Evolutionary conservation across 176 grass and related monocot species (phyloP), one percentile per base, ranked within the genome.

Genomic region (Metroxylon sagu): DNA sequence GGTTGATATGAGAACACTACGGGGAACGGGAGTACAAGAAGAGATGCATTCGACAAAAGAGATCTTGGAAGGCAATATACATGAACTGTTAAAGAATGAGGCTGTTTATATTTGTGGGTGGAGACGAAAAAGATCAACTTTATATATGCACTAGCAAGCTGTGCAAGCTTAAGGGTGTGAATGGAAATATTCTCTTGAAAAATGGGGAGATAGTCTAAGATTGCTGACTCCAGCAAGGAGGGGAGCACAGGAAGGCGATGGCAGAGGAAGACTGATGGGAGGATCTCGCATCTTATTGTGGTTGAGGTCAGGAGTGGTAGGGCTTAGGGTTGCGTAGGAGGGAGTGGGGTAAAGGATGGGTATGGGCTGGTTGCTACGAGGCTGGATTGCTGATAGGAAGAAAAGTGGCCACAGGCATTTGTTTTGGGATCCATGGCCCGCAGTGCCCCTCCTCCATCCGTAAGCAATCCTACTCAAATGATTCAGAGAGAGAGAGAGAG

Each of bases 391-490:
- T 43, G 26, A 65, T 28, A 6, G 51, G 16, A 15, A 50, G 72
- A 75, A 67, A 66, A 76, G 64, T 59, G 54, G 30, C 48, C 19
- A 23, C 4, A 26, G 21, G 68, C 75, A 39, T 26, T 25, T 43
- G 12, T 43, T 43, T 43, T 43, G 35, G 59, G 16, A 14, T n/a
- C 49, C 53, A 43, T 16, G 19, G 1, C 51, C 62, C 62, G 25
- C 6, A 66, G 52, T 16, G 8, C 53, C n/a, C 3, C 35, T 21
- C 52, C 15, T 79, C 49, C 56, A 52, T 66, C 50, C 49, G 21
- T n/a, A 30, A 30, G 56, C 71, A 63, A 80, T 63, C 57, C 53
- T 53, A 52, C n/a, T 18, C 72, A 60, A 70, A 81, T 81, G 35
- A 75, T 62, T 62, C 18, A 18, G 18, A 49, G 64, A 64, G 52